phyloP scores from a whole-genome alignment of 345 rosid genomes.

The Excoecaria agallocha region DNA sequence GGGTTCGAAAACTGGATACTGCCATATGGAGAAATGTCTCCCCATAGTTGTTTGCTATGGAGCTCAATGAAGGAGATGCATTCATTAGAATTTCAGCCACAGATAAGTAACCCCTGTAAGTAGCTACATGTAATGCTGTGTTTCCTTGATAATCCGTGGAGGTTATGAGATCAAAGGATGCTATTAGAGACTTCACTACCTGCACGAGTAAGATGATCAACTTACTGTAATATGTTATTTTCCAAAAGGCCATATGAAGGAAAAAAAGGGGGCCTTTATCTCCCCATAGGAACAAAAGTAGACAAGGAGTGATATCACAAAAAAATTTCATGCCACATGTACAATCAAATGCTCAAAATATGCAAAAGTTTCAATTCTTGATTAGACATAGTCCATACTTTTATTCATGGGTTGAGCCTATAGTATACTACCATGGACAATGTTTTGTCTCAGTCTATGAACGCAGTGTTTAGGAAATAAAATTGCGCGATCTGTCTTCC shows the following conservation, averaged over 20 bases:
- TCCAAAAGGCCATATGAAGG: background rate
- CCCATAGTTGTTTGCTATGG: constrained; percentile 50
- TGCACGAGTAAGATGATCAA: constrained; percentile 24
- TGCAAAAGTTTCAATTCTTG: no score
- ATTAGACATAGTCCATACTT: no score
- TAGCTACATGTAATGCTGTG: constrained; percentile 81
- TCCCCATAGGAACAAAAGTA: background rate
- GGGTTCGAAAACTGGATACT: constrained; percentile 68
- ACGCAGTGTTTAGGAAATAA: no score
- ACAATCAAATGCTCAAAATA: no score
- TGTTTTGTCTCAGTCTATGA: no score
- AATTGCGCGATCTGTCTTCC: no score
- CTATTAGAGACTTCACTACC: constrained; percentile 65
- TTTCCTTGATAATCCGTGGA: constrained; percentile 65
- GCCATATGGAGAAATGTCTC: constrained; percentile 85
- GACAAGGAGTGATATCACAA: no score
- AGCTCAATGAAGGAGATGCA: constrained; percentile 45
- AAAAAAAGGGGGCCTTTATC: background rate
- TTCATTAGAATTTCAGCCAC: constrained; percentile 54
- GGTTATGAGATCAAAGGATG: constrained; percentile 45
- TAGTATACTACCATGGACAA: no score
- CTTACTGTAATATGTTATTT: background rate
- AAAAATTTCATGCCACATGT: no score
- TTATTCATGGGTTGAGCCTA: no score
- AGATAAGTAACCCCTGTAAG: constrained; percentile 64